Percentiles rank a stretch among this genome's conserved stretches.
These are phyloP conservation scores for Thecaphora thlaspeos DNA, from an alignment of 1,284 basidiomycete genomes.

Conservation along the genomic window DNA sequence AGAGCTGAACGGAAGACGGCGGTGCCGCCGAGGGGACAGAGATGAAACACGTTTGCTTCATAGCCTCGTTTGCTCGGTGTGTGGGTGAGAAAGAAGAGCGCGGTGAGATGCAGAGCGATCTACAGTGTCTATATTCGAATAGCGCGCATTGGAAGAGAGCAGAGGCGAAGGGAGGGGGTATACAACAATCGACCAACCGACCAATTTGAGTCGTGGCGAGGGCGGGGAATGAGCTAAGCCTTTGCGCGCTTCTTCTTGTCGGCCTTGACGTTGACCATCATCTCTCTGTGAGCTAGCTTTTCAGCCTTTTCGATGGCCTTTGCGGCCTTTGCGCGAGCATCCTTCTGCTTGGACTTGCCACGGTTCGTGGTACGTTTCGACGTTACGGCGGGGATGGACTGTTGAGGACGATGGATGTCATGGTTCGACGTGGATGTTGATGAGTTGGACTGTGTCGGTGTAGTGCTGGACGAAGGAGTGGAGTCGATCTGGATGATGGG, in stretches of 20 bases:
- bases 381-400: neutral
- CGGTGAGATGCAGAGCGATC: no score
- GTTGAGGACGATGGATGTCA: conserved; percentile 1
- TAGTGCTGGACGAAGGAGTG: neutral
- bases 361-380: conserved; percentile 22
- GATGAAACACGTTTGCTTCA: no score
- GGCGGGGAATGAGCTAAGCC: no score
- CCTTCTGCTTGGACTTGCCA: conserved; percentile 11
- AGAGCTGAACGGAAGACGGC: neutral
- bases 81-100: no score
- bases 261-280: conserved; percentile 15
- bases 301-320: conserved; percentile 36
- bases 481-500: neutral
- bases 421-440: conserved; percentile 1
- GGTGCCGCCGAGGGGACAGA: no score
- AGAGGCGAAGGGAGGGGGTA: no score
- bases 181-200: no score
- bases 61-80: no score
- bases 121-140: no score
- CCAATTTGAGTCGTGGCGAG: no score
- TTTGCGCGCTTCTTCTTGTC: conserved; percentile 33
- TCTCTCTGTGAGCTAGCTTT: conserved; percentile 24
- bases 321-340: conserved; percentile 19
- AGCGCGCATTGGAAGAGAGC: no score
- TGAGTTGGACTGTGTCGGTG: no score